phyloP scores from a whole-genome alignment of 345 rosid genomes.

The Syzygium aromaticum region DNA sequence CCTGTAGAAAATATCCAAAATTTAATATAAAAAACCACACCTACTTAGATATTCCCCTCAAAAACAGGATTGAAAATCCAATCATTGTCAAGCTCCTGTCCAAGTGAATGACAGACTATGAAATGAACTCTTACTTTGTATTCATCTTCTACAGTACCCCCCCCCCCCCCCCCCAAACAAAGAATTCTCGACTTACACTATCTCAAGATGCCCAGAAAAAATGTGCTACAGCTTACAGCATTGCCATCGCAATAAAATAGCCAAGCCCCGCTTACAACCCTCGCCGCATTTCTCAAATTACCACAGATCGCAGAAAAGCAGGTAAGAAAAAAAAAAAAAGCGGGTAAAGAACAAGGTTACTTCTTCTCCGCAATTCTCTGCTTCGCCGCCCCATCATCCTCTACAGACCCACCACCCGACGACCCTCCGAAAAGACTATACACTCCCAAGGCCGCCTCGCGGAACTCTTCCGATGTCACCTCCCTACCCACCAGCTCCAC shows the following conservation, averaged over 20 bases:
- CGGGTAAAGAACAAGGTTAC: conserved; percentile 18
- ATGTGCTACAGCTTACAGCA: not conserved
- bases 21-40: not conserved
- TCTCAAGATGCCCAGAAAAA: not conserved
- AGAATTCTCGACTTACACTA: not conserved
- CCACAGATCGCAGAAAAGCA: not conserved
- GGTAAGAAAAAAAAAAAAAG: not conserved
- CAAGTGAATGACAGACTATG: not conserved
- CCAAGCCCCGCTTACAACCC: not conserved
- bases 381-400: conserved; percentile 25
- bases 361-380: conserved; percentile 30
- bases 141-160: not conserved
- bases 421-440: conserved; percentile 29
- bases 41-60: not conserved
- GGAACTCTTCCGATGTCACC: conserved; percentile 73
- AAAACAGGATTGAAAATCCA: not conserved
- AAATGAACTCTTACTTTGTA: not conserved
- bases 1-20: conserved; percentile 32
- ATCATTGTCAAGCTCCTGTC: not conserved
- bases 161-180: not conserved
- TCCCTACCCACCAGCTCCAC: conserved; percentile 72
- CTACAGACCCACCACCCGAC: conserved; percentile 17
- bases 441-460: conserved; percentile 51
- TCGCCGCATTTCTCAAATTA: not conserved
- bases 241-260: not conserved